Evolutionary conservation across 225 moss, liverwort and hornwort genomes (phyloP), one percentile per base, ranked within the genome.

Genomic region (Polytrichum formosum): DNA sequence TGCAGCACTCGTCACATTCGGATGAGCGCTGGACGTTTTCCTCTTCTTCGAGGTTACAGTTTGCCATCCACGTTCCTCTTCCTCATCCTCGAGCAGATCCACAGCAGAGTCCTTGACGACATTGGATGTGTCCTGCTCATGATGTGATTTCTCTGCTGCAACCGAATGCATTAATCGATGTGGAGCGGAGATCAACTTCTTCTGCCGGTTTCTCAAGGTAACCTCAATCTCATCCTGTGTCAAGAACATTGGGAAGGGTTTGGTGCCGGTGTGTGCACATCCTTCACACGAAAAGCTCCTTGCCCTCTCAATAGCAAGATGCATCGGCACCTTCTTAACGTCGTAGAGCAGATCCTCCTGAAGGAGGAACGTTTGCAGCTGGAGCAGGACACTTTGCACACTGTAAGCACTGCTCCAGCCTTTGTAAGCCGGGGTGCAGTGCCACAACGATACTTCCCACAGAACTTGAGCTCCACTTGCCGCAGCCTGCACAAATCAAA

Each of bases 371-470:
- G 79, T 66, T 54, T 79, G 79, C 33, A 79, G 67, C 66, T 79
- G 74, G 18, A 75, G 33, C 30, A 71, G 70, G 59, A 71, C 70
- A 29, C 74, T 70, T 60, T 74, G 79, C 29, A 79, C 74, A 37
- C 74, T 74, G 74, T 79, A 79, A 26, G 79, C 79, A n/a, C 73
- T 73, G 54, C 62, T 78, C 78, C 78, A 78, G 10, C 78, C 70
- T 17, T 79, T 79, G 79, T 66, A 79, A 25, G 74, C 70, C 23
- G 79, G 74, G 28, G 74, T 74, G 65, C 79, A 79, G 19, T 79
- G 65, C 74, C 70, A 74, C 25, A 79, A 60, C 5, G 73, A 78
- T 6, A 78, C 56, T 17, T 67, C 73, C 77, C 77, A 77, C 16
- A 77, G 53, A 46, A 46, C 37, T 46, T 13, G 37, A 46, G 37